Percentiles rank a stretch among this genome's conserved stretches.
Evolutionary conservation across 2,329 filamentous ascomycete species (phyloP).

Genomic region (Tolypocladium paradoxum): DNA sequence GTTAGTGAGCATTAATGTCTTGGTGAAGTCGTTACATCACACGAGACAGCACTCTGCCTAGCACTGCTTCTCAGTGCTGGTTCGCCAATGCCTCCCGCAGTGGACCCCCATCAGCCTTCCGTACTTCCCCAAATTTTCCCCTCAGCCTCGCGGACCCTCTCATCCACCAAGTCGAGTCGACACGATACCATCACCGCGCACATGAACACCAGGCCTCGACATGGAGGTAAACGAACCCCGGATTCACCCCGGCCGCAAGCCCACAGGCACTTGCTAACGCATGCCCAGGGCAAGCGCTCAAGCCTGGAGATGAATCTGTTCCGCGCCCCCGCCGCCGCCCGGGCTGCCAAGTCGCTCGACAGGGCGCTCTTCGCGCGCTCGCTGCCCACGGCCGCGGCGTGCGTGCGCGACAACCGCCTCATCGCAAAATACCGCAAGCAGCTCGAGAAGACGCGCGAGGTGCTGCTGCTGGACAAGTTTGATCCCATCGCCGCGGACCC

Average conservation of each 20-base stretch:
- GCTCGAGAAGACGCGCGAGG: conserved; percentile 54
- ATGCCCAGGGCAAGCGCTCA: conserved; percentile 10
- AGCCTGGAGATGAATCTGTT: conserved; percentile 47
- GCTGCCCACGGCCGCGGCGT: conserved; percentile 66
- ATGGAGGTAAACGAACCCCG: conserved; percentile 27
- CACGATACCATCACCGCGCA: neutral
- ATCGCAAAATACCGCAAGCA: conserved; percentile 61
- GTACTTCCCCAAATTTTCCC: conserved; percentile 16
- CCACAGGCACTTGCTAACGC: too few species aligned
- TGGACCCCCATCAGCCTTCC: conserved; percentile 12
- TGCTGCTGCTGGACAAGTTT: conserved; percentile 54
- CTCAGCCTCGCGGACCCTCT: conserved; percentile 15
- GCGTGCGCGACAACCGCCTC: conserved; percentile 62
- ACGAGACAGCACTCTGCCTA: conserved; percentile 2
- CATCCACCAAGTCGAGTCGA: neutral
- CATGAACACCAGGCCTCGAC: neutral
- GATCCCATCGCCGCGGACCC: conserved; percentile 46
- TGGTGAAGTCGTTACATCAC: conserved; percentile 14
- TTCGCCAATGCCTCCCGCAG: neutral
- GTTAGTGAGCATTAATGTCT: too few species aligned
- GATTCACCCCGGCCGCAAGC: too few species aligned
- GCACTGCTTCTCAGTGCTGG: neutral
- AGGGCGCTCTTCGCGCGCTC: conserved; percentile 71
- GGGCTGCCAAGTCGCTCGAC: conserved; percentile 71
- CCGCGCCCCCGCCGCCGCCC: conserved; percentile 63